Base-by-base conservation (phyloP, 1,284 basidiomycete genomes). In the Fistulinella staudtii region DNA sequence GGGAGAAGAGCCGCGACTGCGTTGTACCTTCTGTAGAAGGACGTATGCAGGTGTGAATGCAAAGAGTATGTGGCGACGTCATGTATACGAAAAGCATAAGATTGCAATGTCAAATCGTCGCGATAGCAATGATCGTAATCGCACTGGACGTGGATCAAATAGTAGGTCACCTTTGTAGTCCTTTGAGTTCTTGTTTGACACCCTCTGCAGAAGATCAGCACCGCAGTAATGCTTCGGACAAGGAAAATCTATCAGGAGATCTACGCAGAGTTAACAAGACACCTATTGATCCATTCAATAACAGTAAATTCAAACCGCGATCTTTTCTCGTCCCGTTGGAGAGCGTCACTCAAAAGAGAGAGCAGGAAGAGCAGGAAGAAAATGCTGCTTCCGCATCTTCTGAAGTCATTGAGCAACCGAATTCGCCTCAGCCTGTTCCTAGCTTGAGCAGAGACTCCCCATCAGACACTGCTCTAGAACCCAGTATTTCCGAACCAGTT, bases 21-120 rank as follows among this genome's bases (percentile, higher is more conserved):
- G 86, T 37, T 89, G 86, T 64, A 89, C 87, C 1, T 89, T 89
- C 57, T 89, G 86, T 55, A 70, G 86, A 48, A 74, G 85, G 50
- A 82, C 79, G 4, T 89, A 89, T 53, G 82, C 85, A 4, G 86
- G 86, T 9, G 82, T 87, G 21, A 89, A 89, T 57, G 87, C 86
- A 8, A 89, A 89, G 64, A 88, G 85, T 54, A 89, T 89, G 86
- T 89, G 87, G 86, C 69, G 87, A 45, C 73, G 86, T 44, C 86
- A 89, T 61, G 85, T 89, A 15, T 87, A 83, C 51, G 86, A 89
- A 65, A 89, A 89, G 56, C 86, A 89, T 63, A 88, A 86, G 64
- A 85, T 89, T 55, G 83, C 85, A 24, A 89, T 89, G 86, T 74
- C 85, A 28, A 89, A 89, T 55, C 73, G 86, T 30, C 77, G 86